A percentile compares a stretch with the other conserved stretches of the same genome.
phyloP scores from a whole-genome alignment of 345 rosid genomes.

The Hibiscus trionum region DNA sequence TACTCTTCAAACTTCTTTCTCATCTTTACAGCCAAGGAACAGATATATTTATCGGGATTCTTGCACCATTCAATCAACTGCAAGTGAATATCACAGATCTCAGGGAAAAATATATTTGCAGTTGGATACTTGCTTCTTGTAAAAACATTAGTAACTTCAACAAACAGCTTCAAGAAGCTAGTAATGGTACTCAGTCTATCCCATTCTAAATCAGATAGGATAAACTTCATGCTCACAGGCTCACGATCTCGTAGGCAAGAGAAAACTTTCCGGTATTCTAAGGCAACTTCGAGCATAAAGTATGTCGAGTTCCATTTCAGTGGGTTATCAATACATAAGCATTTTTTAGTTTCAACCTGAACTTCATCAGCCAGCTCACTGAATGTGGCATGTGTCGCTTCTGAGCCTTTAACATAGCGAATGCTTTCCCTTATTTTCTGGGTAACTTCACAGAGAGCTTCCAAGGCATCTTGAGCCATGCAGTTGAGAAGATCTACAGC shows the following conservation, averaged over 20 bases:
- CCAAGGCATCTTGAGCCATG: conserved; percentile 56
- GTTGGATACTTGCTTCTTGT: conserved; percentile 40
- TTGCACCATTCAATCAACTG: conserved; percentile 66
- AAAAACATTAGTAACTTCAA: conserved; percentile 45
- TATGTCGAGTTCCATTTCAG: conserved; percentile 57
- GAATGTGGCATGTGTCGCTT: conserved; percentile 31
- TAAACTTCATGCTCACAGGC: conserved; percentile 26
- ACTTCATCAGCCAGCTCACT: conserved; percentile 30
- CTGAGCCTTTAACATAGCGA: conserved; percentile 42
- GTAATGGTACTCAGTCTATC: conserved; percentile 33
- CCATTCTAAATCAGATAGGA: conserved; percentile 65
- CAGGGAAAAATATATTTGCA: conserved; percentile 57
- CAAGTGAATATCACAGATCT: conserved; percentile 59
- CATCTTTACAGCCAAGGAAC: conserved; percentile 52
- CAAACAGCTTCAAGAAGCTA: conserved; percentile 51
- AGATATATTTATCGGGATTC: conserved; percentile 48
- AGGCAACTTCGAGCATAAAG: conserved; percentile 57
- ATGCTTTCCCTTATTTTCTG: conserved; percentile 49
- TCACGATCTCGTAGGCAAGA: conserved; percentile 38
- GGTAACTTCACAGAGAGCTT: conserved; percentile 34
- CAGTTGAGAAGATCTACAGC: conserved; percentile 42
- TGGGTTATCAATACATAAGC: conserved; percentile 43
- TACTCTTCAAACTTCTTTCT: conserved; percentile 56
- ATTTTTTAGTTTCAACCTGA: conserved; percentile 35
- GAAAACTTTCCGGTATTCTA: conserved; percentile 41